Conservation (phyloP, 257 asterid genomes). For the Orobanche coerulescens region DNA sequence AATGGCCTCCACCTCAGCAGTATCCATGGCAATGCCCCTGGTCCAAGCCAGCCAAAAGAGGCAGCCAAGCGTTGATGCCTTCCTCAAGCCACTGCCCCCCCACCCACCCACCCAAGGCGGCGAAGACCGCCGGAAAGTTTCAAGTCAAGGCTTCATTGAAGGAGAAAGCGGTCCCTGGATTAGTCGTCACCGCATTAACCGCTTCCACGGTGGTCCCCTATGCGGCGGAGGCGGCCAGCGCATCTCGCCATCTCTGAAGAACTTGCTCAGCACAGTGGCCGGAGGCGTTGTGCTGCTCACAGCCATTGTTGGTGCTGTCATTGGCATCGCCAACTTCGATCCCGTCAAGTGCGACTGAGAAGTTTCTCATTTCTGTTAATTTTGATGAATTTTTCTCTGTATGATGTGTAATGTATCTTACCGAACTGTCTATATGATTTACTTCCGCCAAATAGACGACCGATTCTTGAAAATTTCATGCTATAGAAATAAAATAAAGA, state of each 20-base stretch:
- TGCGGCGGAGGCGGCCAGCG: conserved; percentile 70
- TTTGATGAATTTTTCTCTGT: conserved; percentile 23
- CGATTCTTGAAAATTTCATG: background rate
- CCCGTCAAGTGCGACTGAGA: conserved; percentile 74
- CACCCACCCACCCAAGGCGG: conserved; percentile 30
- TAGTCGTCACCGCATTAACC: conserved; percentile 72
- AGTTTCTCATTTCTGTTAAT: conserved; percentile 4
- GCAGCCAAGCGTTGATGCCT: conserved; percentile 31
- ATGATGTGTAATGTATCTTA: conserved; percentile 25
- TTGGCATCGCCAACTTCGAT: conserved; percentile 77
- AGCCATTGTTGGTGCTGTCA: conserved; percentile 53
- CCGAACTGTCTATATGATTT: conserved; percentile 18
- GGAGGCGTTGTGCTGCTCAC: conserved; percentile 70
- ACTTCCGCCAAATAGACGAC: conserved; percentile 23
- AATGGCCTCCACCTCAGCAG: conserved; percentile 73
- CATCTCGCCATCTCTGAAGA: conserved; percentile 70
- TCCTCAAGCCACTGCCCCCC: conserved; percentile 51
- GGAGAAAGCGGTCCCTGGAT: conserved; percentile 71
- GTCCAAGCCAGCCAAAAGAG: conserved; percentile 40
- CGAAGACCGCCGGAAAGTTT: conserved; percentile 39
- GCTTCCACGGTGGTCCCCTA: conserved; percentile 68
- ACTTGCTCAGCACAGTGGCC: conserved; percentile 75
- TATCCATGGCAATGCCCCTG: conserved; percentile 59
- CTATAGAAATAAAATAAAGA: background rate
- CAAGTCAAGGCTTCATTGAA: conserved; percentile 57